These are phyloP conservation scores for Steccherinum ochraceum DNA, from an alignment of 768 basidiomycete genomes.

Conservation along the genomic window DNA sequence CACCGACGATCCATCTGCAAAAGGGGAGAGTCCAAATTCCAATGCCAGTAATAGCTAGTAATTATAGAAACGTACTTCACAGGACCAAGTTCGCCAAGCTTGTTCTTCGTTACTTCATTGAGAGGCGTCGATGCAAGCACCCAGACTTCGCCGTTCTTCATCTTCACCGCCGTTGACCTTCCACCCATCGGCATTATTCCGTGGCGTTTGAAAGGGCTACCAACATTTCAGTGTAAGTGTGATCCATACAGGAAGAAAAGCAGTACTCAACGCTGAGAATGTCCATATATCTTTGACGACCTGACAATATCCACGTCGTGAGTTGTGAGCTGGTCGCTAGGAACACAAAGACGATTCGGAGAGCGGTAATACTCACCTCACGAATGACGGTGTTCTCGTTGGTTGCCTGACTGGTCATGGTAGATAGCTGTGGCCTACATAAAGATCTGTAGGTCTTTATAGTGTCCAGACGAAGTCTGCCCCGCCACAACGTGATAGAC, in stretches of 20 bases:
- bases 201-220: conserved; percentile 61
- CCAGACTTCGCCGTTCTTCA: conserved; percentile 68
- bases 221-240: neutral
- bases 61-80: conserved; percentile 45
- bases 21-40: too few relatives aligned
- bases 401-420: too few relatives aligned
- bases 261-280: conserved; percentile 59
- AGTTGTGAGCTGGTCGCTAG: neutral
- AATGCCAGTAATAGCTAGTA: neutral
- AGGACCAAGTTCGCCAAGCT: conserved; percentile 56
- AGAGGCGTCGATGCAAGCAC: conserved; percentile 78
- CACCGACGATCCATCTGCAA: conserved; percentile 49
- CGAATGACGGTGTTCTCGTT: conserved; percentile 8
- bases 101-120: conserved; percentile 54
- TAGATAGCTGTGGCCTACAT: too few relatives aligned
- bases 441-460: too few relatives aligned
- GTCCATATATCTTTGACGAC: conserved; percentile 50
- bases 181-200: conserved; percentile 74
- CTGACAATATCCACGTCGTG: conserved; percentile 11
- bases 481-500: too few relatives aligned
- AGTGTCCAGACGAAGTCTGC: too few relatives aligned
- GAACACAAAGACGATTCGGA: neutral
- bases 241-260: neutral
- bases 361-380: neutral
- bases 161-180: conserved; percentile 72